Evolutionary conservation across 176 grass and related monocot species (phyloP), one percentile per base, ranked within the genome.

Genomic region (Avena insularis): DNA sequence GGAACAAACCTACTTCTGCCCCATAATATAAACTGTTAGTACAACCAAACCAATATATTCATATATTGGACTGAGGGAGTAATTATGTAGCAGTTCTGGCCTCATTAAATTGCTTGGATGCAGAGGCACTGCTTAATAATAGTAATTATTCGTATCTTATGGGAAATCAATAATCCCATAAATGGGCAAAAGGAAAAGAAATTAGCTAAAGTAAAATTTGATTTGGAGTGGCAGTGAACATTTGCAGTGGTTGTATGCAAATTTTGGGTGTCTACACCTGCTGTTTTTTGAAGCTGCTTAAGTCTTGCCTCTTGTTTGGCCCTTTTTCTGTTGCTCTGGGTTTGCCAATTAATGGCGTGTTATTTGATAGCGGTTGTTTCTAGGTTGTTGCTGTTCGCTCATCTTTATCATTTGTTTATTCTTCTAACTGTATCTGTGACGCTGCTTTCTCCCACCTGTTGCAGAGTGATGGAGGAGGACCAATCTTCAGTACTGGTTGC

Each of bases 391-490:
- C 6, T 57, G 17, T 35, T 58, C 65, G 56, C 15, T 50, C 12
- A 20, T 77, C 10, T 69, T 43, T 31, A 6, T 27, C 2, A 59
- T 68, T 8, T 20, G 19, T 23, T 65, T 57, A 35, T 35, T 51
- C 1, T 23, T 76, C 63, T 19, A 33, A 58, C 31, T 11, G 14
- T 82, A 56, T 60, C 14, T 15, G 54, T 77, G 75, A 76, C 8
- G 61, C 19, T 27, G 70, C n/a, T 67, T 51, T 45, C n/a, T 27
- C 12, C 25, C 0, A 31, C 47, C 25, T 74, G 9, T 53, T 76
- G 56, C 83, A 92, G 79, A 86, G 67, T 87, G 43, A 95, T 95
- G 93, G 93, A 95, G 77, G 87, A 93, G 78, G 89, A 91, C 54
- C 91, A 89, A 53, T 49, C 61, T 3, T 31, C 82, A 29, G 61